Evolutionary conservation across 2,329 filamentous ascomycete genomes (phyloP), one percentile per base, ranked within the genome.

Genomic region (Aurifilum marmelostoma): DNA sequence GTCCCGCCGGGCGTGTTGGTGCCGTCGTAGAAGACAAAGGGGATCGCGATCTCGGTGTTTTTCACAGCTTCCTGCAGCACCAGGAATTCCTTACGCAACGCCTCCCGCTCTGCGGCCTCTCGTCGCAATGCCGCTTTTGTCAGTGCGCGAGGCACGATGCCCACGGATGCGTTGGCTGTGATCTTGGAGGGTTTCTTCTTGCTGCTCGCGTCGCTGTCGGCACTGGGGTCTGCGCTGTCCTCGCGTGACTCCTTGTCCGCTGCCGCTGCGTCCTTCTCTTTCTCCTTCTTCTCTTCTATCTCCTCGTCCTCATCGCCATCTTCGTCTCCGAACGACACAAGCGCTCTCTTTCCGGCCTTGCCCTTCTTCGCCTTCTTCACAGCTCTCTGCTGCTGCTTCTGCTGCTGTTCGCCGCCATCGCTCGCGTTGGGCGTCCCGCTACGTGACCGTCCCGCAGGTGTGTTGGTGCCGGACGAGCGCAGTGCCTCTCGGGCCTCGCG

Each of bases 1-100:
- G 87, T 87, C 1, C 95, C 94, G 21, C 94, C 93, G 0, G 94
- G 92, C 14, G 92, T 91, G 77, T 97, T 95, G 29, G 93, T 93
- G 21, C 96, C 96, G 74, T 98, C 95, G 81, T 97, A 98, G 77
- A 98, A 98, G 3, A 98, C 93, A 79, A 98, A 99, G 0, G 96
- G 96, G 41, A 99, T 91, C 21, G 92, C 86, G 67, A 99, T 92
- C 76, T 97, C 94, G 11, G 94, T 94, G 27, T 89, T 88, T 81
- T 97, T 97, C 73, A 98, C 92, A 0, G 90, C 88, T 71, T 97
- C 93, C 77, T 97, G 96, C 69, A 95, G 87, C 12, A 83, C 83
- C 60, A 97, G 78, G 75, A 97, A 99, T 76, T 98, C 91, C 71
- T 91, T 92, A 12, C 92, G 87, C 63, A 95, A 81, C 18, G 87